Percentiles rank a stretch among this genome's conserved stretches.
Evolutionary conservation across 78 protist species (phyloP).

Genomic region (Dictyostelium citrinum): DNA sequence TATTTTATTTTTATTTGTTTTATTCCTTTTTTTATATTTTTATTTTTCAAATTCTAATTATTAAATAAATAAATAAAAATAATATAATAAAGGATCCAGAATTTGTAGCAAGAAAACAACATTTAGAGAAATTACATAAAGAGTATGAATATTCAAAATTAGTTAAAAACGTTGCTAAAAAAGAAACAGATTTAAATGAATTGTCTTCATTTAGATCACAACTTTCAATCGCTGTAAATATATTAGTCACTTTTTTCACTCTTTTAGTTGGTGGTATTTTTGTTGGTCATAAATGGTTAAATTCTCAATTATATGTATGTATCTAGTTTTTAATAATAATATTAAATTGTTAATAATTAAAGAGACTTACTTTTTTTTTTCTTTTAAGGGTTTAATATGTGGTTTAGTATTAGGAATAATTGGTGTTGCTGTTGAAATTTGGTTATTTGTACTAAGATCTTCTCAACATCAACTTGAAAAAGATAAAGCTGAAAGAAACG

Average conservation of each 20-base stretch:
- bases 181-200: constrained; percentile 30
- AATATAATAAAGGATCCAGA: constrained; percentile 42
- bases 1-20: not conserved
- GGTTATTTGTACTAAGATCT: constrained; percentile 25
- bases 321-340: not conserved
- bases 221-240: constrained; percentile 47
- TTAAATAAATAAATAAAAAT: not conserved
- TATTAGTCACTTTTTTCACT: constrained; percentile 54
- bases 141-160: constrained; percentile 36
- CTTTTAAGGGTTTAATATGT: constrained; percentile 19
- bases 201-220: constrained; percentile 14
- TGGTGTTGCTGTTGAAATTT: constrained; percentile 68
- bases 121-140: not conserved
- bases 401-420: constrained; percentile 18
- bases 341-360: no score
- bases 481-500: not conserved
- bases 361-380: not conserved
- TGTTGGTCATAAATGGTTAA: constrained; percentile 26
- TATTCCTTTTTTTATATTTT: no score
- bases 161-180: constrained; percentile 17
- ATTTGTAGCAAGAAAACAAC: constrained; percentile 26
- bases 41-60: not conserved
- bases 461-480: constrained; percentile 17
- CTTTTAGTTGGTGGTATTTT: constrained; percentile 54
- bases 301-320: not conserved